Base-by-base conservation (phyloP, 139 green algal species). In the Coelastrella sp. region DNA sequence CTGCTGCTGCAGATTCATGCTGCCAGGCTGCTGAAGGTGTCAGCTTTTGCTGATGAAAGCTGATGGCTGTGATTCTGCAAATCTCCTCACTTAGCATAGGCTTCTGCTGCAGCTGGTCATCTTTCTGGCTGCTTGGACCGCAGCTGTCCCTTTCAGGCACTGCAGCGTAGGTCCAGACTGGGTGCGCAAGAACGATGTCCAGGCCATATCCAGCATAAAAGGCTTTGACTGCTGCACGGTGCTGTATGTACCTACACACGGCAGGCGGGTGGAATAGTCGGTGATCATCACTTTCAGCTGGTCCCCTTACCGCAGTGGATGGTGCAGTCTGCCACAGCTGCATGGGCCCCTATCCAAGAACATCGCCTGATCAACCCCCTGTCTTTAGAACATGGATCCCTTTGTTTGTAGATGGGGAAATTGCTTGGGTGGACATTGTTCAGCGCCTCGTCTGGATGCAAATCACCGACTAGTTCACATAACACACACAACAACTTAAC, bases 21-120 rank as follows among this genome's bases (percentile, higher is more conserved):
- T 58, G 58, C 5, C 11, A 5, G 32, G 56, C 23, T 5, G 19
- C 79, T 19, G 56, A 57, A 11, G 57, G 19, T 71, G 79, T 64
- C 16, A 64, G 56, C 5, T 73, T 68, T 6, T 23, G 57, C 79
- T 85, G 79, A 8, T 73, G 79, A 47, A 85, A 85, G 58, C 56
- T 85, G 19, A 85, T 85, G 56, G 79, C 79, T 19, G 56, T 64
- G 13, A 85, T 85, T n/a, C 22, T 73, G 57, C 79, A 85, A 5
- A 64, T 85, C 57, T 85, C 79, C 5, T 85, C 57, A 7, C 23
- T 19, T 47, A 73, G 68, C 14, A 76, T 32, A 76, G 68, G 68
- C 17, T 8, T 23, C 68, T 23, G 68, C 8, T 23, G 68, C 16
- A 76, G 14, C 68, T 76, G 68, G 22, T 23, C 68, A 23, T 76